Base-by-base conservation (phyloP, 2,329 filamentous ascomycete species). In the Fusarium foetens region DNA sequence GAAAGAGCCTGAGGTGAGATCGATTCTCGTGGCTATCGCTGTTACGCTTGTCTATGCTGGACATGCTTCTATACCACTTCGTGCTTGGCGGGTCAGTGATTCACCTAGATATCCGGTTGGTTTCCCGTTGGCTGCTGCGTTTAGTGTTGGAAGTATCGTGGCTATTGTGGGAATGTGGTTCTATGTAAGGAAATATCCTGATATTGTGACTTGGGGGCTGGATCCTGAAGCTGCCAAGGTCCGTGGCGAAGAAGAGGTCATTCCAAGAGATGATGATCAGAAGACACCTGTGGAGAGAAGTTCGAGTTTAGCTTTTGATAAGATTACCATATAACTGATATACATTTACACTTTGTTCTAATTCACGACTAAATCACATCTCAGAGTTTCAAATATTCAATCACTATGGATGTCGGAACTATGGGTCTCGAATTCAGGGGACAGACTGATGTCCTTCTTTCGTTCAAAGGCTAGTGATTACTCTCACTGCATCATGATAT, bases 1-100 rank as follows among this genome's bases (percentile, higher is more conserved):
- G 3, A 79, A 77, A 9, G 78, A 81, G 23, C 79, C 79, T 0
- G 79, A 80, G 36, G 76, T 79, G 0, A 59, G 75, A 0, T 75
- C 75, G 0, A 73, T 76, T 2, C 4, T 77, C 0, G 74, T 76
- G 1, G 75, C 70, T 5, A 48, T 73, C 0, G 73, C 75, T 1
- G 59, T 76, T 1, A 76, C 75, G 0, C 53, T 76, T 11, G 71
- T 74, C 1, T 76, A 76, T 16, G 75, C 61, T 0, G 75, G 75
- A 0, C 75, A 76, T 29, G 75, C 75, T 1, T 66, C 75, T 0
- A 76, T 76, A 1, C 75, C 75, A 4, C 65, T 76, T 0, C 68
- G 75, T 0, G 75, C 71, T 3, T 76, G 74, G 74, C 63, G 75
- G 2, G 75, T 76, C 0, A 71, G 69, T 16, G 75, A 76, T 8